Evolutionary conservation across 2,329 filamentous ascomycete species (phyloP).

Genomic region (Lojkania enalia): DNA sequence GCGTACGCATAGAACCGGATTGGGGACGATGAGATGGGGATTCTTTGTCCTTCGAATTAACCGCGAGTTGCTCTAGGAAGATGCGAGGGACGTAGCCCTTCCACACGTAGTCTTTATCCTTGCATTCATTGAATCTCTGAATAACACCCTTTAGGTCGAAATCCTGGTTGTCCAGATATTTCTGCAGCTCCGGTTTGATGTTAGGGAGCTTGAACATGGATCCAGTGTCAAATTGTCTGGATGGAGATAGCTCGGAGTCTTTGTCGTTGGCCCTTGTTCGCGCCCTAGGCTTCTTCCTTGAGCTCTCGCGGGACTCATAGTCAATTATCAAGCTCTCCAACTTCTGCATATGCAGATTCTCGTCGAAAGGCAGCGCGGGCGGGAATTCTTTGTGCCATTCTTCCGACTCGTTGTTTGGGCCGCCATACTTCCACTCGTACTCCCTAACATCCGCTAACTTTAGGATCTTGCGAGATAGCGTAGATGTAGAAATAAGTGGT

Average conservation of each 20-base stretch:
- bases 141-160: slow-evolving; percentile 11
- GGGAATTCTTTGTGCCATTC: slow-evolving; percentile 25
- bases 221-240: slow-evolving; percentile 28
- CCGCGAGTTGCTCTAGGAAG: slow-evolving; percentile 22
- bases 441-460: background rate
- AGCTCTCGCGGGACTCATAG: slow-evolving; percentile 25
- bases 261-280: slow-evolving; percentile 25
- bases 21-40: background rate
- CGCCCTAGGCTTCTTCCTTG: slow-evolving; percentile 9
- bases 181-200: background rate
- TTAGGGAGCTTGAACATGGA: slow-evolving; percentile 35
- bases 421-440: slow-evolving; percentile 28
- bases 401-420: slow-evolving; percentile 26
- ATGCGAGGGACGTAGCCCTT: slow-evolving; percentile 25
- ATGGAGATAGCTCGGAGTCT: background rate
- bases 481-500: too few species aligned
- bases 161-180: background rate
- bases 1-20: too few species aligned
- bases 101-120: background rate
- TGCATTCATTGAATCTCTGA: slow-evolving; percentile 15
- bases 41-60: background rate
- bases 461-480: too few species aligned
- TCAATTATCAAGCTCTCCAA: slow-evolving; percentile 36
- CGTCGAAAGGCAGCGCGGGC: slow-evolving; percentile 29
- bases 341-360: slow-evolving; percentile 31